Percentiles rank a stretch among this genome's conserved stretches.
phyloP scores from a whole-genome alignment of 2,329 filamentous ascomycete genomes.

The Lecanicillium sp. region DNA sequence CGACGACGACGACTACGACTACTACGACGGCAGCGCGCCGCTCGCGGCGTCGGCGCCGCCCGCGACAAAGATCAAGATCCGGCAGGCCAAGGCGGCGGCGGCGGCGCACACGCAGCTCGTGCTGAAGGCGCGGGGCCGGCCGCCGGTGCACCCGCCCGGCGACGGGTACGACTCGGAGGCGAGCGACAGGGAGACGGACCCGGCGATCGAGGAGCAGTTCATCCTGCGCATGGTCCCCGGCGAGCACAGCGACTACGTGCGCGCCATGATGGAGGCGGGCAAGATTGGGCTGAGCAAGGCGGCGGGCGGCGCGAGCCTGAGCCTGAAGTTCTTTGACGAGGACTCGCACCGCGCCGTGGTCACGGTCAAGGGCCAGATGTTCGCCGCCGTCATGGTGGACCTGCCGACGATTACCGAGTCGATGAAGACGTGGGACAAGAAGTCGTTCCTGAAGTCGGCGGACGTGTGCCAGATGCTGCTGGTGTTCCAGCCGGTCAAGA shows the following conservation, averaged over 20 bases:
- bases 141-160: conserved; percentile 64
- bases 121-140: conserved; percentile 60
- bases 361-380: conserved; percentile 61
- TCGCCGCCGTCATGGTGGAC: conserved; percentile 75
- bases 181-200: conserved; percentile 82
- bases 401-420: conserved; percentile 81
- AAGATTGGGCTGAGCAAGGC: conserved; percentile 62
- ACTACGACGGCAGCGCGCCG: no score
- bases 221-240: conserved; percentile 84
- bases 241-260: conserved; percentile 77
- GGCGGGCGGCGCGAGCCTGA: conserved; percentile 69
- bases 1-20: conserved; percentile 41
- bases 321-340: conserved; percentile 70
- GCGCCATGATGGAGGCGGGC: conserved; percentile 67
- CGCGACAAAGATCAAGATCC: conserved; percentile 50
- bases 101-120: conserved; percentile 30
- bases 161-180: conserved; percentile 96
- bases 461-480: conserved; percentile 88
- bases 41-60: conserved; percentile 26
- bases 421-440: conserved; percentile 91
- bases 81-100: conserved; percentile 30
- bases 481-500: conserved; percentile 62
- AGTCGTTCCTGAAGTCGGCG: conserved; percentile 80
- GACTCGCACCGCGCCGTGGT: conserved; percentile 70
- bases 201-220: conserved; percentile 83